Evolutionary conservation across 768 basidiomycete genomes (phyloP), one percentile per base, ranked within the genome.

Genomic region (Mycena olivaceomarginata): DNA sequence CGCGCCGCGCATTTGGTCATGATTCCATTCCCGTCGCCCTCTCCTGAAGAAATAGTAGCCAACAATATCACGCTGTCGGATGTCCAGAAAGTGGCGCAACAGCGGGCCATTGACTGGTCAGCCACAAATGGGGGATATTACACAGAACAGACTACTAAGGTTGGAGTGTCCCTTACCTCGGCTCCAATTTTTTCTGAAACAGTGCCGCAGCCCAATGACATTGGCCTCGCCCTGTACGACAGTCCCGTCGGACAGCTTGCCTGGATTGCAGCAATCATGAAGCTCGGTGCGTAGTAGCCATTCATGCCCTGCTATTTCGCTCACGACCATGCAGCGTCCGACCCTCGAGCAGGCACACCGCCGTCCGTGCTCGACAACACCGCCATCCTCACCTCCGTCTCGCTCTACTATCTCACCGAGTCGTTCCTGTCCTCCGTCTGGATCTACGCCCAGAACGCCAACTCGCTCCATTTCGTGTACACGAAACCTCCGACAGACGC

Each of bases 341-440:
- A 69, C 72, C 59, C 78, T 68, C 69, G 77, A 65, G 48, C 68
- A 39, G 63, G 80, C 48, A 66, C 65, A 3, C 43, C 72, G 31
- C 72, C 72, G 9, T 74, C 72, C 11, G 65, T 60, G 48, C 71
- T 75, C 56, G 41, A 67, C 53, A 37, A 25, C 31, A 57, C 53
- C 10, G 77, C 77, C 31, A 79, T 81, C 43, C 75, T 81, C 16
- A 80, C 76, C 39, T 76, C 80, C 10, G 70, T 82, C 20, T 81
- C 82, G n/a, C 71, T 82, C 2, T 83, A 82, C 74, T 82, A 57
- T 48, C 79, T 82, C 67, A 81, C 82, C 13, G n/a, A 73, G 11
- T 72, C 81, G 7, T 79, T 82, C 74, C 37, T 69, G 11, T 80
- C 80, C 9, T 78, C 82, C 9, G 65, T 76, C 31, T 73, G 79